Evolutionary conservation across 2,329 filamentous ascomycete genomes (phyloP), one percentile per base, ranked within the genome.

Genomic region (Fusarium irregulare): DNA sequence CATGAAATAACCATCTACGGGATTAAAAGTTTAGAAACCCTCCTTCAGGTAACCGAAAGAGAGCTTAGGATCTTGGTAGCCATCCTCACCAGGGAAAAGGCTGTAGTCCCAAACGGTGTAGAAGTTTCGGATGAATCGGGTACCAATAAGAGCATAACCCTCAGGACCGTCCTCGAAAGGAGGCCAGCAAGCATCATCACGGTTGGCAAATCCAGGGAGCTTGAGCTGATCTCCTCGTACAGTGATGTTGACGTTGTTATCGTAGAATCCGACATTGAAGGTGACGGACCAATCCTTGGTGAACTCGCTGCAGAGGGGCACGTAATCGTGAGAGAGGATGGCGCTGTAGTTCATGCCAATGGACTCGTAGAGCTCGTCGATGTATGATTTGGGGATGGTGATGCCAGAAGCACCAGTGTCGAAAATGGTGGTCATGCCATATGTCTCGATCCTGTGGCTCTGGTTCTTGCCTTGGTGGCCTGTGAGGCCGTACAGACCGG

Each of bases 31-130:
- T 37, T 61, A 67, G 16, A 48, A 49, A 0, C 64, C 64, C 2
- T 40, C 23, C 51, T 76, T 77, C n/a, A 77, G 23, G 28, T 71
- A 70, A 20, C 70, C 68, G 21, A 76, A 74, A 9, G 74, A 73
- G 13, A 77, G 27, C 0, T 44, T 64, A 18, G 76, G 73, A 1
- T 18, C 3, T 4, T 66, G 62, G 6, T 28, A 49, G 1, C 12
- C 20, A 6, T 12, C 25, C 4, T 63, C 46, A 5, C 23, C 8
- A 9, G 67, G 60, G 10, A 64, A 65, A 0, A 49, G 44, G 1
- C 78, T 77, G 40, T 76, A 80, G 61, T 80, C 75, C 65, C 71
- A 80, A 4, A 79, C 66, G 1, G 77, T 78, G 56, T 80, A 81
- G 30, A 79, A 76, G 59, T 76, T 77, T 14, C 66, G 37, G 55